phyloP scores from a whole-genome alignment of 2,329 filamentous ascomycete genomes.

The Aspergillus neoniger region DNA sequence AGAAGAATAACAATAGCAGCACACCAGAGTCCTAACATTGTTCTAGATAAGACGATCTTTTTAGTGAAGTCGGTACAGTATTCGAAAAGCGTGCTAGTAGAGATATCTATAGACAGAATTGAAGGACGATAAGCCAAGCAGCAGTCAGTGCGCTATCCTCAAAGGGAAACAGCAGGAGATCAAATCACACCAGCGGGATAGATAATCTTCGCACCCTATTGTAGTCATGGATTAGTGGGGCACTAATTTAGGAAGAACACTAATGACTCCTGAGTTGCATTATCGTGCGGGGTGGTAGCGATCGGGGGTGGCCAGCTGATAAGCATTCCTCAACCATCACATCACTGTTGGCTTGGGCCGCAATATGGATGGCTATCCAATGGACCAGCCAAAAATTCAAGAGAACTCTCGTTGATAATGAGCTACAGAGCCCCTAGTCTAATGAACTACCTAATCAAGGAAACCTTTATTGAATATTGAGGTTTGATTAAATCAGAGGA shows the following conservation, averaged over 20 bases:
- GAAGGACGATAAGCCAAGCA: neutral
- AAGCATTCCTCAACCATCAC: too few species aligned
- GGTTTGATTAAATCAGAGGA: too few species aligned
- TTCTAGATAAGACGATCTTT: neutral
- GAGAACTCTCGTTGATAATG: too few species aligned
- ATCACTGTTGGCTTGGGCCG: neutral
- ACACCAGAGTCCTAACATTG: conserved; percentile 10
- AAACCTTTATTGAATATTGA: too few species aligned
- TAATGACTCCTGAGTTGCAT: neutral
- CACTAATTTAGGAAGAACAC: neutral
- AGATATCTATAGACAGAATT: neutral
- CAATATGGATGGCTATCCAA: too few species aligned
- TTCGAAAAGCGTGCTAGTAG: neutral
- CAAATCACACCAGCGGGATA: neutral
- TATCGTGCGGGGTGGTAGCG: conserved; percentile 1
- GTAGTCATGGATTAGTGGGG: neutral
- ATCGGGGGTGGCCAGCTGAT: conserved; percentile 3
- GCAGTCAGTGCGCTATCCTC: neutral
- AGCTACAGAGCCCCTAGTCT: too few species aligned
- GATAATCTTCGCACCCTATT: neutral
- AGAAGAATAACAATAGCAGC: neutral
- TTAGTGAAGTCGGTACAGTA: neutral
- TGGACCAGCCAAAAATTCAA: too few species aligned
- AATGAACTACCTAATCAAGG: too few species aligned
- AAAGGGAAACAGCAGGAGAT: conserved; percentile 12